These are phyloP conservation scores for Cercospora janseana DNA, from an alignment of 2,329 filamentous ascomycete species.

Conservation along the genomic window DNA sequence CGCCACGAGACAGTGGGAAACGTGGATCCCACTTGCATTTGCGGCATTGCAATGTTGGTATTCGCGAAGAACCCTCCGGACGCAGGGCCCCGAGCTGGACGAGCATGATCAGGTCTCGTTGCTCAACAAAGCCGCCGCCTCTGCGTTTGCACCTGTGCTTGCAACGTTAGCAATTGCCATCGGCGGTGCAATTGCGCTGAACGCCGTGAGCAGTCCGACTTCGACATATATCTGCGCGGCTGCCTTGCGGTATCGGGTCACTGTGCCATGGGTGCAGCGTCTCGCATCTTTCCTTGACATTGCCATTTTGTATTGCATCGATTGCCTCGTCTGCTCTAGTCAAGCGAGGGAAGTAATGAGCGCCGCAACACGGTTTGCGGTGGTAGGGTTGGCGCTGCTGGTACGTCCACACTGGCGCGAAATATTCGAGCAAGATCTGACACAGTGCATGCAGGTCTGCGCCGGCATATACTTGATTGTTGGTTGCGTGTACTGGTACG, in stretches of 20 bases:
- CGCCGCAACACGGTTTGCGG: slow-evolving; percentile 22
- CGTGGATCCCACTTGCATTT: slow-evolving; percentile 33
- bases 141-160: slow-evolving; percentile 41
- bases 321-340: slow-evolving; percentile 25
- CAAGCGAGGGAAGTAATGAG: slow-evolving; percentile 21
- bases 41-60: slow-evolving; percentile 32
- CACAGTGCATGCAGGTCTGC: slow-evolving; percentile 29
- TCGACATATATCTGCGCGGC: slow-evolving; percentile 54
- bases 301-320: slow-evolving; percentile 40
- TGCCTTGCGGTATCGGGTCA: slow-evolving; percentile 36
- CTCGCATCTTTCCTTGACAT: slow-evolving; percentile 44
- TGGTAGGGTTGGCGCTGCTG: slow-evolving; percentile 33
- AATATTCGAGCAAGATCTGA: neutral
- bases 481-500: slow-evolving; percentile 38
- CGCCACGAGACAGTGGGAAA: slow-evolving; percentile 32
- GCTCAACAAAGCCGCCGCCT: slow-evolving; percentile 33
- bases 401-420: slow-evolving; percentile 1
- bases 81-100: slow-evolving; percentile 16
- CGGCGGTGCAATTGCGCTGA: slow-evolving; percentile 41
- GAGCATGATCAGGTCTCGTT: slow-evolving; percentile 37
- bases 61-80: slow-evolving; percentile 23
- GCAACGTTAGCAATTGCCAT: slow-evolving; percentile 41
- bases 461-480: slow-evolving; percentile 40
- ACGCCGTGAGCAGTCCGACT: slow-evolving; percentile 38
- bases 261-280: slow-evolving; percentile 41